phyloP scores from a whole-genome alignment of 148 eudicot genomes.

The Chenopodium album region DNA sequence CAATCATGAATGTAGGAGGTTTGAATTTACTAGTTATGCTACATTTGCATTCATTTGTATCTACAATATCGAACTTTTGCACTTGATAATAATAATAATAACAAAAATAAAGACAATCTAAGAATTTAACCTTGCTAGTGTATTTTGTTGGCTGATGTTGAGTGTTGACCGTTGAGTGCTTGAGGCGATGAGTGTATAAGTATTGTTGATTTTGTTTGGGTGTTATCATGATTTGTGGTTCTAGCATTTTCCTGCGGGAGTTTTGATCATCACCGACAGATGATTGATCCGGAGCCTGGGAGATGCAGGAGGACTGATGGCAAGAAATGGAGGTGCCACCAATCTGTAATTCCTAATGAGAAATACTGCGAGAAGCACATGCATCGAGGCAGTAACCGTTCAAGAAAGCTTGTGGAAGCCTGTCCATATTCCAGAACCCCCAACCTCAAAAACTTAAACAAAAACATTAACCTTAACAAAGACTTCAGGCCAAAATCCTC shows the following conservation, averaged over 20 bases:
- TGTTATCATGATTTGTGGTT: slow-evolving; percentile 22
- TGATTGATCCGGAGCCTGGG: slow-evolving; percentile 48
- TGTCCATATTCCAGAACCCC: not conserved
- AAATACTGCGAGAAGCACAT: slow-evolving; percentile 68
- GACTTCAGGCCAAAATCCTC: not conserved
- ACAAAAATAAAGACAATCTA: not conserved
- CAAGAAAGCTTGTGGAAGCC: slow-evolving; percentile 89
- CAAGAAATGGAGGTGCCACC: slow-evolving; percentile 66
- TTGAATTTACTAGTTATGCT: not conserved
- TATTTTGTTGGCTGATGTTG: not conserved
- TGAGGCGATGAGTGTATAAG: not conserved
- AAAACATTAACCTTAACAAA: not conserved
- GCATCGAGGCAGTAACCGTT: slow-evolving; percentile 66
- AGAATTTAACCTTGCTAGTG: not conserved
- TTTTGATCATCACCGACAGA: slow-evolving; percentile 20
- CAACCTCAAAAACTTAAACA: not conserved
- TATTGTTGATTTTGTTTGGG: not conserved
- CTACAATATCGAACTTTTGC: not conserved
- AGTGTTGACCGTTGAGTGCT: too few species aligned
- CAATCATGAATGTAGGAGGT: not conserved
- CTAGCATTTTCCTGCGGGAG: slow-evolving; percentile 15
- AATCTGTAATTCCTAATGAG: slow-evolving; percentile 40
- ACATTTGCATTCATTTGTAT: not conserved
- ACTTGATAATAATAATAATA: too few species aligned
- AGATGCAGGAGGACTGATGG: slow-evolving; percentile 84